Conservation (phyloP, 2,329 filamentous ascomycete genomes). For the Coleophoma crateriformis region DNA sequence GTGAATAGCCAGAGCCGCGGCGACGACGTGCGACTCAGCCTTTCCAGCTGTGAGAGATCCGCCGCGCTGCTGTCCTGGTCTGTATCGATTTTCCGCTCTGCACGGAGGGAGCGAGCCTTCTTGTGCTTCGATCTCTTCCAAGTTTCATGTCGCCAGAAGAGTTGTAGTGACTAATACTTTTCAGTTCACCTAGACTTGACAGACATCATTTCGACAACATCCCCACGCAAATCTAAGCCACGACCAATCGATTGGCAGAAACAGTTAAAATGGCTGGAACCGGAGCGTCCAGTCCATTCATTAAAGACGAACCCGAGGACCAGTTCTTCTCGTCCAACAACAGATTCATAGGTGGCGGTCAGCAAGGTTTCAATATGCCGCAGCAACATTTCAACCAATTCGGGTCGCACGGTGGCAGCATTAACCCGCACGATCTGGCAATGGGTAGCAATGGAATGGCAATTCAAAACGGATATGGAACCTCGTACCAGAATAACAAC, state of each 20-base stretch:
- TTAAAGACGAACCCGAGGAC: slow-evolving; percentile 65
- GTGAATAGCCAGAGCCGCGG: too few relatives aligned
- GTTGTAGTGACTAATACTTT: slow-evolving; percentile 6
- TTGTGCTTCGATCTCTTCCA: too few relatives aligned
- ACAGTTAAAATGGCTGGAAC: slow-evolving; percentile 26
- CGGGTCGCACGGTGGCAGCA: slow-evolving; percentile 41
- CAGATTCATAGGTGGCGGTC: slow-evolving; percentile 22
- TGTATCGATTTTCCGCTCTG: too few relatives aligned
- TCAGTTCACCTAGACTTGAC: slow-evolving; percentile 11
- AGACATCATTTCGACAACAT: slow-evolving; percentile 5
- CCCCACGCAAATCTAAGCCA: slow-evolving; percentile 8
- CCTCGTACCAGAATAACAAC: slow-evolving; percentile 53
- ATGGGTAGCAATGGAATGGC: slow-evolving; percentile 57
- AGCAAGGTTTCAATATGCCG: slow-evolving; percentile 31
- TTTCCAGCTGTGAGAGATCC: too few relatives aligned
- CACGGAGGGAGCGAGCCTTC: too few relatives aligned
- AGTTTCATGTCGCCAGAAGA: too few relatives aligned
- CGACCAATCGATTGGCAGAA: slow-evolving; percentile 9
- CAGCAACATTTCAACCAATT: slow-evolving; percentile 38
- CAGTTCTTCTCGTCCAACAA: slow-evolving; percentile 39
- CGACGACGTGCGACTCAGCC: too few relatives aligned
- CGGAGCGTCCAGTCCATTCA: slow-evolving; percentile 46
- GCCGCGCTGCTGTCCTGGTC: too few relatives aligned
- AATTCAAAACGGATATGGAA: slow-evolving; percentile 39
- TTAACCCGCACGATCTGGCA: slow-evolving; percentile 82